These are phyloP conservation scores for Rauvolfia tetraphylla DNA, from an alignment of 257 asterid species.

Conservation along the genomic window DNA sequence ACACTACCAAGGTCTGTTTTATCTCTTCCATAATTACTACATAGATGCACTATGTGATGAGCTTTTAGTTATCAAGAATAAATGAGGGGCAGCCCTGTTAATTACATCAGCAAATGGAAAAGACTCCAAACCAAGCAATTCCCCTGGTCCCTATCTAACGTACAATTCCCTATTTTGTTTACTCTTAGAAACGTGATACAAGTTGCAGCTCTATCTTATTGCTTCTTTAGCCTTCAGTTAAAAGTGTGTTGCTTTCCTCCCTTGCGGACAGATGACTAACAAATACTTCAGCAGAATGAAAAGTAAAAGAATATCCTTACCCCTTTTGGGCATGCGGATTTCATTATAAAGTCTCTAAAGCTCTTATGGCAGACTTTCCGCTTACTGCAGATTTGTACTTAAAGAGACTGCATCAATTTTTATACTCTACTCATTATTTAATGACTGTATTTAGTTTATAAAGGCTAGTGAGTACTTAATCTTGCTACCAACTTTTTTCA, in stretches of 20 bases:
- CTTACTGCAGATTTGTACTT: too few species aligned
- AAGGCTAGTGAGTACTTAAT: neutral
- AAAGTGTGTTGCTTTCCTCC: too few species aligned
- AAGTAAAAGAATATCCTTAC: too few species aligned
- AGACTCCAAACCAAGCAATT: neutral
- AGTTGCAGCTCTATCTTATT: neutral
- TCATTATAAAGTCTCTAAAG: too few species aligned
- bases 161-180: too few species aligned
- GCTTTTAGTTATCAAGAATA: too few species aligned
- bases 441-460: neutral
- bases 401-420: too few species aligned
- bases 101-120: neutral
- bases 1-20: constrained; percentile 25
- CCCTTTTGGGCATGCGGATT: too few species aligned
- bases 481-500: neutral
- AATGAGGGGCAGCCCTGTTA: neutral
- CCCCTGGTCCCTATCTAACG: neutral
- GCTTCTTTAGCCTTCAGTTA: neutral
- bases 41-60: neutral
- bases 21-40: neutral
- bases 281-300: too few species aligned
- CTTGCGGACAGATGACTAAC: too few species aligned
- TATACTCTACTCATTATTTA: neutral
- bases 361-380: too few species aligned
- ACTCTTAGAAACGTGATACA: neutral